Conservation (phyloP, 2,329 filamentous ascomycete genomes). For the Orbilia oligospora region DNA sequence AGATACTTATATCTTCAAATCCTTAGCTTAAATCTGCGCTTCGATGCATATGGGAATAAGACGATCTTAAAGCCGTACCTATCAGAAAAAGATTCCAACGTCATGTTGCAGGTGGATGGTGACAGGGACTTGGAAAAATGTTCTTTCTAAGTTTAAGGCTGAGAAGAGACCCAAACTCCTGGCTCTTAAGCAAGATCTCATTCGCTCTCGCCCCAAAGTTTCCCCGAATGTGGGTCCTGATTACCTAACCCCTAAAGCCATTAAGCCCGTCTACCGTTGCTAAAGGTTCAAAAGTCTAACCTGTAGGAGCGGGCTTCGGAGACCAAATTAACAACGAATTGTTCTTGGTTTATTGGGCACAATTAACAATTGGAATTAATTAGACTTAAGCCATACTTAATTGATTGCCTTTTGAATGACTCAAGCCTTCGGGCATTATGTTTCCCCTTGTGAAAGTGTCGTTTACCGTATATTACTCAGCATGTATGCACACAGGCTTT, state of each 20-base stretch:
- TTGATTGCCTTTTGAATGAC: conserved; percentile 17
- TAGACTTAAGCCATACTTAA: neutral
- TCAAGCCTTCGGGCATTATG: conserved; percentile 26
- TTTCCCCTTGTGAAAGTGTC: conserved; percentile 21
- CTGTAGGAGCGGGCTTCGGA: conserved; percentile 27
- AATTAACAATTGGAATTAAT: neutral
- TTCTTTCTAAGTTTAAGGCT: conserved; percentile 17
- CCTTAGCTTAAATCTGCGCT: neutral
- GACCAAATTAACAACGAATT: conserved; percentile 5
- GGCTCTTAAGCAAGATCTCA: neutral
- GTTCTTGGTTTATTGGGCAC: conserved; percentile 40
- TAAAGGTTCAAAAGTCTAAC: neutral
- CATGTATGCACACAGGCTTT: conserved; percentile 17
- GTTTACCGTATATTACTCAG: conserved; percentile 41
- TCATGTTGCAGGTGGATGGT: conserved; percentile 5
- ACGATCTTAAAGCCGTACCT: neutral
- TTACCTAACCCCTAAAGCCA: conserved; percentile 47
- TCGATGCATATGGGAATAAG: neutral
- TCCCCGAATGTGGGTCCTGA: conserved; percentile 35
- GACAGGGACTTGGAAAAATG: neutral
- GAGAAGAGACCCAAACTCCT: neutral
- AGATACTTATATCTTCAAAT: neutral
- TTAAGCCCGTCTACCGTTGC: conserved; percentile 7
- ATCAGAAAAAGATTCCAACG: conserved; percentile 12
- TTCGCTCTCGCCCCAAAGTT: conserved; percentile 50